Conservation (phyloP, 164 flowering plant genomes). For the Berberis vulgaris region DNA sequence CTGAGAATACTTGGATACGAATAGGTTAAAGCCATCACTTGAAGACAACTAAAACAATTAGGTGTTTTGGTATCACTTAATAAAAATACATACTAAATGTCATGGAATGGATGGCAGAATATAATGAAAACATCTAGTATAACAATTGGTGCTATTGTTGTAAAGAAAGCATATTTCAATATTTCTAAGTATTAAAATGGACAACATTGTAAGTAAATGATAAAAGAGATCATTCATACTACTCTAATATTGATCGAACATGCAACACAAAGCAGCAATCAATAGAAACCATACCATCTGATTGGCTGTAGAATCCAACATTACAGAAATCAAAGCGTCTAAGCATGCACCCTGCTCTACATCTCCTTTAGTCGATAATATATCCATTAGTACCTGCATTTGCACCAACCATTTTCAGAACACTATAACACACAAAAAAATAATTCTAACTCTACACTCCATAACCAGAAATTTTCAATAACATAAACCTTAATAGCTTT, state of each 20-base stretch:
- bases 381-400: constrained; percentile 66
- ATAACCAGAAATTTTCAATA: neutral
- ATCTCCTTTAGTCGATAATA: constrained; percentile 62
- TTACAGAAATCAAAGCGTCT: constrained; percentile 79
- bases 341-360: constrained; percentile 81
- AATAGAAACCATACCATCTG: constrained; percentile 49
- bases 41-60: no score
- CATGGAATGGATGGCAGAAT: no score
- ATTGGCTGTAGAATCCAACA: constrained; percentile 86
- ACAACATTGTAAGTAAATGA: neutral
- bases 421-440: neutral
- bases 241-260: neutral
- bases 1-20: no score
- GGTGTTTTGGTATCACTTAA: no score
- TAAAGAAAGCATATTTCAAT: no score
- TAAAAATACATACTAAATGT: no score
- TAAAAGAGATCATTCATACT: neutral
- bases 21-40: no score
- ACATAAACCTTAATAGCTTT: constrained; percentile 57
- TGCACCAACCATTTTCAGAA: constrained; percentile 3
- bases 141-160: no score
- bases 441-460: neutral
- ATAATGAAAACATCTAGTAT: no score
- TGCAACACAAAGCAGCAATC: neutral
- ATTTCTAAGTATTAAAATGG: neutral